phyloP scores from a whole-genome alignment of 2,329 filamentous ascomycete genomes.

The Aspergillus sojae region DNA sequence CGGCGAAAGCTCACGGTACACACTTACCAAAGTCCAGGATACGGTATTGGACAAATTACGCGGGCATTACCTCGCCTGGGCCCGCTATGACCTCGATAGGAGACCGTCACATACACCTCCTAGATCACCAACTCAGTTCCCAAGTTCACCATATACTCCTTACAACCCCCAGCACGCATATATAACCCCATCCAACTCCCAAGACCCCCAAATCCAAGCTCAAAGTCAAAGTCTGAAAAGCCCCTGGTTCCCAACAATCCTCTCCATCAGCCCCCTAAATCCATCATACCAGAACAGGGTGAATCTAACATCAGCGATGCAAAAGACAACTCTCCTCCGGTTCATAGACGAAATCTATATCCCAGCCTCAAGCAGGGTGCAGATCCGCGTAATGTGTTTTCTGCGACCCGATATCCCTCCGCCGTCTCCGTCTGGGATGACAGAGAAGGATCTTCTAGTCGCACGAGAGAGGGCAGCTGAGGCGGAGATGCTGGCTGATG shows the following conservation, averaged over 20 bases:
- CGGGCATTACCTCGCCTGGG: constrained; percentile 70
- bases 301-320: constrained; percentile 53
- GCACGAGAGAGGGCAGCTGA: neutral
- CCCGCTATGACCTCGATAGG: constrained; percentile 39
- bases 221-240: constrained; percentile 36
- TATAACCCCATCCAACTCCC: neutral
- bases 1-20: constrained; percentile 57
- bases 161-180: neutral
- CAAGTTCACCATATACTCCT: neutral
- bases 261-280: constrained; percentile 52
- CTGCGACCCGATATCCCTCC: constrained; percentile 46
- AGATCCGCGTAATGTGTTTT: constrained; percentile 63
- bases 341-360: constrained; percentile 28
- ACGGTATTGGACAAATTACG: constrained; percentile 57
- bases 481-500: neutral
- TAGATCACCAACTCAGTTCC: neutral
- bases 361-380: constrained; percentile 43
- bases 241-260: constrained; percentile 62
- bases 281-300: constrained; percentile 52
- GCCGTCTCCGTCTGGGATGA: constrained; percentile 6
- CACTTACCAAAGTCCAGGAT: constrained; percentile 55
- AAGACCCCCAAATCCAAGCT: neutral
- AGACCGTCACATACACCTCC: constrained; percentile 29
- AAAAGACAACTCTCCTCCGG: constrained; percentile 48
- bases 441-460: neutral